Evolutionary conservation across 352 stramenopile genomes (phyloP), one percentile per base, ranked within the genome.

Genomic region (Globisporangium canariense): DNA sequence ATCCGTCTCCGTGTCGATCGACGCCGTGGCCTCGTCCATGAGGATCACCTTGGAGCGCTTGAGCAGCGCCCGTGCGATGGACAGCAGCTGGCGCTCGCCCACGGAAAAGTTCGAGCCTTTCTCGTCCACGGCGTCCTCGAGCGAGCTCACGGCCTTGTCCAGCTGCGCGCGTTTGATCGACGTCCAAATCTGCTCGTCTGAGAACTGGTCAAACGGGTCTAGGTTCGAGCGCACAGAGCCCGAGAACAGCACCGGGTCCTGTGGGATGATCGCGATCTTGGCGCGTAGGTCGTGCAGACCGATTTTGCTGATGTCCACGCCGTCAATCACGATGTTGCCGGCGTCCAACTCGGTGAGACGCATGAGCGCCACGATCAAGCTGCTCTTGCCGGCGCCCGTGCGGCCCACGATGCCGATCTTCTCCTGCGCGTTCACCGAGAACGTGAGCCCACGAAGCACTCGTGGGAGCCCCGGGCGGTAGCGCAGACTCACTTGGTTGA

Each of bases 11-110:
- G 74, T 83, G 66, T 97, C 91, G 46, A 97, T 95, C 9, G 86
- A 96, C 16, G 90, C 90, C 9, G 97, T 99, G 6, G 97, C 97
- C 74, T 99, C 98, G 67, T 99, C 98, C 86, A 99, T 98, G 2
- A 99, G 70, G 40, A 99, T 86, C 38, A 99, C 95, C 7, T 71
- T 68, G 38, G 91, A 94, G 25, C 96, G 83, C 43, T 89, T 86
- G 1, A 99, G 77, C 54, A 99, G 69, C 13, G 97, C 97, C 47
- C 97, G 79, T 50, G 90, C 97, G 62, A 99, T 91, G 64, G 93
- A 98, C 3, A 99, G 64, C 32, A 99, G 69, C 73, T 99, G 97
- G 13, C 96, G 78, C 71, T 99, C 92, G 4, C 97, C 97, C 22
- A 98, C 91, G 60, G 74, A 94, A 50, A 98, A 98, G 73, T 99